Conservation (phyloP, 2,329 filamentous ascomycete species). For the Fusarium sarcochroum region DNA sequence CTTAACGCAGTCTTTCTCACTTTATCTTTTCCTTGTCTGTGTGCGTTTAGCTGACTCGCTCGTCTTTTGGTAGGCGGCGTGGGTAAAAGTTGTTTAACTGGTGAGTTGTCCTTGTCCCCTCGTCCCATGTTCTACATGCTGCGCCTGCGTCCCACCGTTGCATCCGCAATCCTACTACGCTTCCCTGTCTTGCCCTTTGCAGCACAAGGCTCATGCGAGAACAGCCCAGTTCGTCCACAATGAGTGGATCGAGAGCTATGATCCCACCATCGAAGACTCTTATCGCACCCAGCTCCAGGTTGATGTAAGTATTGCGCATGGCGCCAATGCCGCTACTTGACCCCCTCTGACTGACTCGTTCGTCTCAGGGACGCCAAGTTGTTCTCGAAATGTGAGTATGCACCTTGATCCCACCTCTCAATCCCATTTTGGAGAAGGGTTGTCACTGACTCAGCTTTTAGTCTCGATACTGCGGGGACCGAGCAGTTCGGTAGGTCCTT, state of each 20-base stretch:
- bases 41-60: conserved; percentile 50
- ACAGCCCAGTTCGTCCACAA: conserved; percentile 93
- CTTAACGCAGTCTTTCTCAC: conserved; percentile 1
- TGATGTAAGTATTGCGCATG: conserved; percentile 74
- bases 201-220: conserved; percentile 39
- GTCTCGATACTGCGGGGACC: conserved; percentile 90
- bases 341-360: conserved; percentile 50
- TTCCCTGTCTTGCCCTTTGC: conserved; percentile 35
- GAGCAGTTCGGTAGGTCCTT: conserved; percentile 86
- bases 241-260: conserved; percentile 92
- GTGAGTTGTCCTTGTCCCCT: conserved; percentile 62
- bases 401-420: conserved; percentile 8
- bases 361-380: conserved; percentile 82
- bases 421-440: conserved; percentile 33
- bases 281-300: conserved; percentile 83
- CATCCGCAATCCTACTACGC: conserved; percentile 27
- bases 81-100: conserved; percentile 92
- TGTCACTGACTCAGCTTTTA: conserved; percentile 54
- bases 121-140: conserved; percentile 31
- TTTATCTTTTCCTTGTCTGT: conserved; percentile 16
- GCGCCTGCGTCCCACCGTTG: conserved; percentile 28
- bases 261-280: conserved; percentile 84
- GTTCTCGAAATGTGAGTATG: conserved; percentile 85
- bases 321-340: conserved; percentile 20
- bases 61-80: conserved; percentile 76